phyloP scores from a whole-genome alignment of 352 stramenopile species.

The Plasmopara halstedii region DNA sequence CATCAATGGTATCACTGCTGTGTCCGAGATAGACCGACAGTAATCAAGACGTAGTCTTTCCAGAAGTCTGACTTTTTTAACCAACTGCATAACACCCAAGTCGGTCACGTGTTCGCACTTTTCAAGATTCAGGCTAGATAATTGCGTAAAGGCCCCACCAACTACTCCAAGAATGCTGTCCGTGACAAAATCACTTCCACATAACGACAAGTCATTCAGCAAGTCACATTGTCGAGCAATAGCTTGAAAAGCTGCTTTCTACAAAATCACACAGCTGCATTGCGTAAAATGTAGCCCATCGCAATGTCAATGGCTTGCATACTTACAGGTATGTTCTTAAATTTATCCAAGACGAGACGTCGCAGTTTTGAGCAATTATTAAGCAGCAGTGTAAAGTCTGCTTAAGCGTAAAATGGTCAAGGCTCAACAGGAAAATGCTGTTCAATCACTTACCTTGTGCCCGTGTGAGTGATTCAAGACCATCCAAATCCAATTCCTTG shows the following conservation, averaged over 20 bases:
- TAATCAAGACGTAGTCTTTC: conserved; percentile 38
- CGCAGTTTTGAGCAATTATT: conserved; percentile 29
- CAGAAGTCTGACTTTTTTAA: conserved; percentile 32
- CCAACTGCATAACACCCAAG: conserved; percentile 24
- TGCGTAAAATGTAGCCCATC: neutral
- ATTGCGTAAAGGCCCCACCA: conserved; percentile 22
- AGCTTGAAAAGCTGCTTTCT: conserved; percentile 45
- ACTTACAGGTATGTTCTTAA: conserved; percentile 31
- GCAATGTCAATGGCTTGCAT: neutral
- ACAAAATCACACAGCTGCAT: conserved; percentile 5
- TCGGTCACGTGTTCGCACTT: conserved; percentile 57
- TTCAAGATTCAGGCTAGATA: conserved; percentile 39
- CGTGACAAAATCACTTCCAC: conserved; percentile 40
- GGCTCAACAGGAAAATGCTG: neutral
- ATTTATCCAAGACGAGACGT: conserved; percentile 31
- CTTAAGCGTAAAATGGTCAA: neutral
- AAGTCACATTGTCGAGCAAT: conserved; percentile 19
- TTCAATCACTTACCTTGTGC: conserved; percentile 21
- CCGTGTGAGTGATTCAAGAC: conserved; percentile 19
- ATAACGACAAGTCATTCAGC: conserved; percentile 29
- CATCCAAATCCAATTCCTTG: conserved; percentile 35
- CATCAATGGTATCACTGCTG: conserved; percentile 28
- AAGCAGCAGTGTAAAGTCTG: conserved; percentile 34
- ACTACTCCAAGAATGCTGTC: conserved; percentile 42
- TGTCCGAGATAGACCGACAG: conserved; percentile 37